Evolutionary conservation across 2,329 filamentous ascomycete species (phyloP).

Genomic region (Exserohilum turcica): DNA sequence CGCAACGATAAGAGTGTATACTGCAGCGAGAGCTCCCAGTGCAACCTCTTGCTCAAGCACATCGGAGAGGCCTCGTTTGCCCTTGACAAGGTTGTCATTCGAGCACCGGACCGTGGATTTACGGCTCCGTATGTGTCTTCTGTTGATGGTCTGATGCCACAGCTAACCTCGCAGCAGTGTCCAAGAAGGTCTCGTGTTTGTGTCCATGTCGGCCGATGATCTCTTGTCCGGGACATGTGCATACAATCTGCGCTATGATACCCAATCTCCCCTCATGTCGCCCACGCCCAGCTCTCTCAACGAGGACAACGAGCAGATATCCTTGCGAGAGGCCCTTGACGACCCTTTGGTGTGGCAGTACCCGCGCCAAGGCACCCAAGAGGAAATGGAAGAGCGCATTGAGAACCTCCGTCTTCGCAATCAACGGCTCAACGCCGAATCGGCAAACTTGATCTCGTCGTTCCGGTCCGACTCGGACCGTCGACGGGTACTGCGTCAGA

Average conservation of each 20-base stretch:
- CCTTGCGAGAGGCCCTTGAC: slow-evolving; percentile 42
- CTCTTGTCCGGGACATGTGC: slow-evolving; percentile 72
- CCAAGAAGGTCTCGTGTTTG: slow-evolving; percentile 89
- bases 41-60: slow-evolving; percentile 85
- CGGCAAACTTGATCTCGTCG: slow-evolving; percentile 15
- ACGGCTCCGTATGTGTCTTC: slow-evolving; percentile 75
- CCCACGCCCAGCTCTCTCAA: slow-evolving; percentile 32
- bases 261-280: slow-evolving; percentile 32
- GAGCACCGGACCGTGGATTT: slow-evolving; percentile 79
- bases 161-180: slow-evolving; percentile 62
- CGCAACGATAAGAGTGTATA: slow-evolving; percentile 84
- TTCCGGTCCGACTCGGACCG: slow-evolving; percentile 18
- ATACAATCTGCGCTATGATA: slow-evolving; percentile 70
- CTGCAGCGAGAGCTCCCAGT: slow-evolving; percentile 84
- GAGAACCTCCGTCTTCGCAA: slow-evolving; percentile 32
- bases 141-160: slow-evolving; percentile 6
- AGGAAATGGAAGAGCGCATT: slow-evolving; percentile 35
- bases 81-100: slow-evolving; percentile 84
- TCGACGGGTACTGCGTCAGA: slow-evolving; percentile 19
- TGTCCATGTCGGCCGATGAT: slow-evolving; percentile 83
- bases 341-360: slow-evolving; percentile 43
- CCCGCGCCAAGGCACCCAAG: slow-evolving; percentile 30
- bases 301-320: slow-evolving; percentile 36
- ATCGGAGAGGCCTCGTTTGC: slow-evolving; percentile 80
- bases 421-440: slow-evolving; percentile 16